These are phyloP conservation scores for Dictyophora rubrovolvata DNA, from an alignment of 768 basidiomycete species.

Conservation along the genomic window DNA sequence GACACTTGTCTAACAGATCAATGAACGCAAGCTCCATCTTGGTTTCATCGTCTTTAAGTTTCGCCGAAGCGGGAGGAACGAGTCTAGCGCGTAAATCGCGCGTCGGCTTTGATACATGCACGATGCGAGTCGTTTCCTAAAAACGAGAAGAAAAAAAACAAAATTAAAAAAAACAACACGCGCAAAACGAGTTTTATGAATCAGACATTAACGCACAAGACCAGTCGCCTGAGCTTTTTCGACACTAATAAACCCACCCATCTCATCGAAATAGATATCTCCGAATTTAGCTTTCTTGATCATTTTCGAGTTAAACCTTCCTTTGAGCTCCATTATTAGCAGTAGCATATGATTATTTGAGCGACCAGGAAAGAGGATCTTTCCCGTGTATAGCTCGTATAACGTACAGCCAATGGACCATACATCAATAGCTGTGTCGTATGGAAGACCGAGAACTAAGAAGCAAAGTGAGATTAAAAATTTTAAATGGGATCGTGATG, in stretches of 20 bases:
- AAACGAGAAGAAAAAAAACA: no score
- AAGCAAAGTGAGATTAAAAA: neutral
- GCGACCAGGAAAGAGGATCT: conserved; percentile 93
- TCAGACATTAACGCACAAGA: conserved; percentile 43
- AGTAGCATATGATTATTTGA: conserved; percentile 97
- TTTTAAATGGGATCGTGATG: neutral
- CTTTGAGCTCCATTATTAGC: conserved; percentile 96
- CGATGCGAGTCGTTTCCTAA: conserved; percentile 74
- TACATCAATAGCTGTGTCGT: conserved; percentile 86
- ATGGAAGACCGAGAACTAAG: conserved; percentile 87
- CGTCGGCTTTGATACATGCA: conserved; percentile 74
- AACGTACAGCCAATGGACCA: conserved; percentile 98
- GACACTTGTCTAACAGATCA: conserved; percentile 86
- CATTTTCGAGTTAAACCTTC: conserved; percentile 86
- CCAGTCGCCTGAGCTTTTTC: conserved; percentile 81
- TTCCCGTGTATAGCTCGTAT: conserved; percentile 92
- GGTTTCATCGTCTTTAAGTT: conserved; percentile 82
- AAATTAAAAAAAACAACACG: conserved; percentile 3
- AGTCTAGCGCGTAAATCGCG: conserved; percentile 75
- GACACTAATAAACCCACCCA: conserved; percentile 74
- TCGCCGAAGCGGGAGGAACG: conserved; percentile 67
- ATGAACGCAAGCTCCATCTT: conserved; percentile 72
- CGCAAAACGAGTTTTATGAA: neutral
- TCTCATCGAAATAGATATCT: conserved; percentile 87
- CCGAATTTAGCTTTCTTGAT: conserved; percentile 93